These are phyloP conservation scores for Manihot esculenta DNA, from an alignment of 441 rosid genomes.

Conservation along the genomic window DNA sequence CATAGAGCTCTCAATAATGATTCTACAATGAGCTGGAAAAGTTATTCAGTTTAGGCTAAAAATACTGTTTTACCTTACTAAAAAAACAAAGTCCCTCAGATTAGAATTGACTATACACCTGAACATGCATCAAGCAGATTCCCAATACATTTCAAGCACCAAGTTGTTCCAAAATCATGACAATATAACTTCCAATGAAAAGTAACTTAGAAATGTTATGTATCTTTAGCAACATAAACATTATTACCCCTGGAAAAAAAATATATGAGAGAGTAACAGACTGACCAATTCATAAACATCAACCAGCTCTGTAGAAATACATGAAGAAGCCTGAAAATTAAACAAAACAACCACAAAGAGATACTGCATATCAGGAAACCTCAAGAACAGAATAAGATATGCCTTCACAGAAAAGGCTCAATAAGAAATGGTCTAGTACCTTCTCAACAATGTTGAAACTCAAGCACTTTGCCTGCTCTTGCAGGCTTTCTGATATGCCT, in stretches of 20 bases:
- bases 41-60: slow-evolving; percentile 1
- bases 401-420: slow-evolving; percentile 10
- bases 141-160: neutral
- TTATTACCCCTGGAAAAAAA: neutral
- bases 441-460: slow-evolving; percentile 65
- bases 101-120: neutral
- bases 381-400: slow-evolving; percentile 11
- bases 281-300: slow-evolving; percentile 91
- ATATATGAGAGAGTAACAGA: slow-evolving; percentile 19
- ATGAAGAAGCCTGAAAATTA: slow-evolving; percentile 64
- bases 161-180: slow-evolving; percentile 9
- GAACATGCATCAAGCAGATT: too few relatives aligned
- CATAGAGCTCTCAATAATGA: neutral
- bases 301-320: slow-evolving; percentile 80
- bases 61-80: neutral
- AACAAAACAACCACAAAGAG: slow-evolving; percentile 9
- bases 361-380: slow-evolving; percentile 14
- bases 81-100: neutral
- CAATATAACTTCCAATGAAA: neutral
- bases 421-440: slow-evolving; percentile 43
- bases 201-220: neutral
- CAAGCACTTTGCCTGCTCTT: slow-evolving; percentile 60
- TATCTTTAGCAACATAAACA: slow-evolving; percentile 2
- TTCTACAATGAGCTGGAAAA: neutral
- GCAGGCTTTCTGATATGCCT: slow-evolving; percentile 71